phyloP scores from a whole-genome alignment of 805 yeast genomes.

The Schwanniomyces vanrijiae region DNA sequence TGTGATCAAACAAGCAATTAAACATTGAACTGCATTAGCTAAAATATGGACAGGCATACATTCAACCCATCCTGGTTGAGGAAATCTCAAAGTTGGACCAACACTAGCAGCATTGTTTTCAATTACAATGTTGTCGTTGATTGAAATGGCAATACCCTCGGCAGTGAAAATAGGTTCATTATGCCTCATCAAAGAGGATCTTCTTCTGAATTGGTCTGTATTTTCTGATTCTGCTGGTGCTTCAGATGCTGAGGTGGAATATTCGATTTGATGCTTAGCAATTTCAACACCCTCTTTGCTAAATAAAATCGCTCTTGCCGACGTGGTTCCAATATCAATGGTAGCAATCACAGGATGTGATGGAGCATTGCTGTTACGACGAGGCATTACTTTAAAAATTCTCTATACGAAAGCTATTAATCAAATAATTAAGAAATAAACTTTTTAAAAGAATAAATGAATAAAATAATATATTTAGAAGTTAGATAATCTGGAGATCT shows the following conservation, averaged over 20 bases:
- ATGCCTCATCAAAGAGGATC: conserved; percentile 44
- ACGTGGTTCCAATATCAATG: conserved; percentile 89
- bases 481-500: not conserved
- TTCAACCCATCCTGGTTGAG: conserved; percentile 92
- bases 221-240: conserved; percentile 42
- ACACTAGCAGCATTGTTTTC: conserved; percentile 54
- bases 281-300: conserved; percentile 70
- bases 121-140: conserved; percentile 57
- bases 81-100: conserved; percentile 73
- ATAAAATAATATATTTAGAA: not conserved
- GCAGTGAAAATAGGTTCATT: conserved; percentile 65
- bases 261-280: conserved; percentile 88
- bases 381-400: conserved; percentile 28
- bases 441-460: not conserved
- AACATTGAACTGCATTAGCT: conserved; percentile 77
- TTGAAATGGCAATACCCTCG: conserved; percentile 71
- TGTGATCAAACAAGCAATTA: conserved; percentile 61
- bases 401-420: not conserved
- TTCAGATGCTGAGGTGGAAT: conserved; percentile 69
- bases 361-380: conserved; percentile 44
- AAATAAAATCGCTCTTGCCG: conserved; percentile 85
- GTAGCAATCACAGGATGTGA: conserved; percentile 56
- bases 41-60: conserved; percentile 84
- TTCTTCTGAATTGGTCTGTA: conserved; percentile 47
- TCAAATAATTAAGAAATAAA: not conserved